These are phyloP conservation scores for Saccharomycopsis phalli DNA, from an alignment of 1,139 yeast genomes.

Conservation along the genomic window DNA sequence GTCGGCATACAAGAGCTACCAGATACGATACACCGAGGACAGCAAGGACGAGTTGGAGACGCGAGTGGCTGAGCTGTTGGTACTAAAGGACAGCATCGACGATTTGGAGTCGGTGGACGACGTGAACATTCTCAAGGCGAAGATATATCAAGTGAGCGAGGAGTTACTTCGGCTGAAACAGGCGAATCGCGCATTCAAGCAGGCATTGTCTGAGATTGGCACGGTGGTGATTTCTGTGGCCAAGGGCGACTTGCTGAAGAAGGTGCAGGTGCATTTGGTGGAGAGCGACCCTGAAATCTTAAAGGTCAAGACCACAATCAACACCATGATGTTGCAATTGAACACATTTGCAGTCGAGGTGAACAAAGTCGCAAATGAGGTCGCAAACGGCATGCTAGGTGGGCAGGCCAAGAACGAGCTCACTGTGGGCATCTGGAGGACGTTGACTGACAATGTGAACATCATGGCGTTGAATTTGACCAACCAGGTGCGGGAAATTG, in stretches of 20 bases:
- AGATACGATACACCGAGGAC: conserved; percentile 9
- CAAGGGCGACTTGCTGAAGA: conserved; percentile 74
- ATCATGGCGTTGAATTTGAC: conserved; percentile 41
- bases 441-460: conserved; percentile 74
- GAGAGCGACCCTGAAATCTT: conserved; percentile 72
- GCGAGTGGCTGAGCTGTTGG: conserved; percentile 11
- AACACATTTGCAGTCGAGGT: conserved; percentile 78
- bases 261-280: conserved; percentile 61
- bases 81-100: conserved; percentile 11
- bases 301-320: conserved; percentile 71
- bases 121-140: conserved; percentile 12
- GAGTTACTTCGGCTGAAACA: conserved; percentile 47
- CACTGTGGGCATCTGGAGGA: conserved; percentile 80
- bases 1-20: conserved; percentile 11
- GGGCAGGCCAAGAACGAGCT: conserved; percentile 83
- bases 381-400: conserved; percentile 81
- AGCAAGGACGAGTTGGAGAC: neutral
- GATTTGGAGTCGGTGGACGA: conserved; percentile 16
- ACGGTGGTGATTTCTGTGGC: conserved; percentile 79
- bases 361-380: conserved; percentile 80
- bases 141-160: conserved; percentile 23
- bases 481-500: conserved; percentile 56
- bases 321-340: conserved; percentile 82
- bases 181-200: conserved; percentile 69
- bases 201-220: conserved; percentile 71